These are phyloP conservation scores for Beauveria medogensis DNA, from an alignment of 2,329 filamentous ascomycete species.

Conservation along the genomic window DNA sequence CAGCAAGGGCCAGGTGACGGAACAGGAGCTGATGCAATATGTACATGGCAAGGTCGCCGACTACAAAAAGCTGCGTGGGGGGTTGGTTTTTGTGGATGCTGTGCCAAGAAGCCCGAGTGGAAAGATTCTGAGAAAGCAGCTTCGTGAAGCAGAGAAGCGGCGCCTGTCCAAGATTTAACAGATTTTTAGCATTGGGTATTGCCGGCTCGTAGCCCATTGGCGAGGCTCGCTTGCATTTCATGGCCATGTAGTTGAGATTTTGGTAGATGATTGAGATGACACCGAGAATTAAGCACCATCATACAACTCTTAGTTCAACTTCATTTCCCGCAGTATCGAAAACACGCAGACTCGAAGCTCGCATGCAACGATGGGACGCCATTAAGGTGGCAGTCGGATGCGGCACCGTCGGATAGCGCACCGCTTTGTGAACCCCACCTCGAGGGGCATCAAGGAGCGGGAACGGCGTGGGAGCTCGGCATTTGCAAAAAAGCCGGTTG, in stretches of 20 bases:
- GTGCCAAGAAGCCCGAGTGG: slow-evolving; percentile 59
- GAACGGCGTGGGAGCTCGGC: background rate
- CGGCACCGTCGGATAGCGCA: slow-evolving; percentile 5
- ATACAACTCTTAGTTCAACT: no score
- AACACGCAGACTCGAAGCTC: no score
- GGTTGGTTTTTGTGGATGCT: slow-evolving; percentile 54
- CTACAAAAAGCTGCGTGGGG: slow-evolving; percentile 61
- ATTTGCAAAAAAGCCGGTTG: background rate
- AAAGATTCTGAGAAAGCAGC: slow-evolving; percentile 36
- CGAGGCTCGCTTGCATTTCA: no score
- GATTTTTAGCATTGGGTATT: background rate
- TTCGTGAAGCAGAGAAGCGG: slow-evolving; percentile 24
- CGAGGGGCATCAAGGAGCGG: background rate
- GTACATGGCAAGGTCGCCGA: slow-evolving; percentile 29
- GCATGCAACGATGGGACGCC: background rate
- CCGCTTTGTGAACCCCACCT: background rate
- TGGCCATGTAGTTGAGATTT: no score
- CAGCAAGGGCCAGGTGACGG: slow-evolving; percentile 18
- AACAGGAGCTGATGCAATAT: slow-evolving; percentile 19
- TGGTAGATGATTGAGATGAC: no score
- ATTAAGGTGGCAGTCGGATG: background rate
- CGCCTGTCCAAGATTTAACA: slow-evolving; percentile 13
- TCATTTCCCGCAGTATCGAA: no score
- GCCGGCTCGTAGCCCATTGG: background rate
- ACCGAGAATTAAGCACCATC: no score